A percentile compares a stretch with the other conserved stretches of the same genome.
phyloP scores from a whole-genome alignment of 2,329 filamentous ascomycete species.

The Cryphonectria carpinicola region DNA sequence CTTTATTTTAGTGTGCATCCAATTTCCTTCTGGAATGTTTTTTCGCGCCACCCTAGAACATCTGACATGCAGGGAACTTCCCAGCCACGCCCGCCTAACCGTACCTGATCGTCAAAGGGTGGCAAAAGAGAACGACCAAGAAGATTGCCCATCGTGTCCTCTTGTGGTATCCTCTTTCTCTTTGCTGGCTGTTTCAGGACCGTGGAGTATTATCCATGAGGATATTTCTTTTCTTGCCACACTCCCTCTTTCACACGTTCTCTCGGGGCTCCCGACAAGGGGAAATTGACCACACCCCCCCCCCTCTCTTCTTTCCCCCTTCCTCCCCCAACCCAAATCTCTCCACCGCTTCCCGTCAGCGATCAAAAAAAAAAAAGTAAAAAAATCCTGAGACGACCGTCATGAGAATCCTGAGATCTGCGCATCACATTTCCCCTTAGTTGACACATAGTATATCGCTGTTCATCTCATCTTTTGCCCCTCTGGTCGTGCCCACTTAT shows the following conservation, averaged over 20 bases:
- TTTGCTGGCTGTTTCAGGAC: slow-evolving; percentile 27
- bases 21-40: slow-evolving; percentile 19
- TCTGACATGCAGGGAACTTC: neutral
- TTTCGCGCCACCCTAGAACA: slow-evolving; percentile 11
- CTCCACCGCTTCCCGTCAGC: neutral
- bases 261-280: slow-evolving; percentile 7
- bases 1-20: neutral
- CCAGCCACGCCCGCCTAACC: neutral
- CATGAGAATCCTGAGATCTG: neutral
- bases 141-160: neutral
- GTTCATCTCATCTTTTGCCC: slow-evolving; percentile 5
- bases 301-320: neutral
- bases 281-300: neutral
- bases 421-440: slow-evolving; percentile 1
- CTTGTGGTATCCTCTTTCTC: neutral
- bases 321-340: neutral
- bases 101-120: neutral
- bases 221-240: slow-evolving; percentile 11
- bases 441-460: neutral
- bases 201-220: slow-evolving; percentile 17
- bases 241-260: slow-evolving; percentile 9
- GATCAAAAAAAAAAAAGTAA: neutral
- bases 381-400: neutral
- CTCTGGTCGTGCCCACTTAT: neutral
- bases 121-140: neutral